Percentiles rank a stretch among this genome's conserved stretches.
phyloP scores from a whole-genome alignment of 495 filamentous ascomycete genomes.

The Hypoxylon lienhwacheense region DNA sequence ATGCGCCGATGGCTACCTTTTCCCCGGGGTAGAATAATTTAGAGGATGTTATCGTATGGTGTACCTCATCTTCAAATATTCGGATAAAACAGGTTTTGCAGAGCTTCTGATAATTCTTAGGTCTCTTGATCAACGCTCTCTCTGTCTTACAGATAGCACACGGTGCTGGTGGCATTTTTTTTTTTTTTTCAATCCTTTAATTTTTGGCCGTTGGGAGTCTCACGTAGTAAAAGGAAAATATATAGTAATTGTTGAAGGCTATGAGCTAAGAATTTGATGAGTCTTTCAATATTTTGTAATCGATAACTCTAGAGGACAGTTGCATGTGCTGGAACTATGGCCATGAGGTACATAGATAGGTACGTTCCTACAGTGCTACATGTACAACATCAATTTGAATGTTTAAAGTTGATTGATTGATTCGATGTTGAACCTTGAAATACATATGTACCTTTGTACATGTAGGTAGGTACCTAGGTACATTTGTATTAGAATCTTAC shows the following conservation, averaged over 20 bases:
- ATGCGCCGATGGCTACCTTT: conserved; percentile 90
- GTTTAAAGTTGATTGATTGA: no score
- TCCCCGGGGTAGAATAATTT: conserved; percentile 82
- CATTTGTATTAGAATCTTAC: neutral
- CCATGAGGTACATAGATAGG: no score
- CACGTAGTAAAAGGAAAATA: no score
- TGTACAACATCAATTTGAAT: no score
- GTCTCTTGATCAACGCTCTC: conserved; percentile 85
- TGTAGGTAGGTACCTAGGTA: neutral
- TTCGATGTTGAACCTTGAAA: no score
- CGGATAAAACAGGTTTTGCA: conserved; percentile 85
- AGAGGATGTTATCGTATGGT: conserved; percentile 82
- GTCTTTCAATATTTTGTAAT: no score
- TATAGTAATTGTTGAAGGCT: no score
- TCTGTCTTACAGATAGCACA: conserved; percentile 76
- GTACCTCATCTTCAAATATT: conserved; percentile 89
- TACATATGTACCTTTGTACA: conserved; percentile 14
- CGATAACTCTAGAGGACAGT: no score
- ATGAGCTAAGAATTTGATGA: no score
- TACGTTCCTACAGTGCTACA: no score
- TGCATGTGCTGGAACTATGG: no score
- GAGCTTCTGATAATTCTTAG: conserved; percentile 89
- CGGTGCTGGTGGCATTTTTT: conserved; percentile 53
- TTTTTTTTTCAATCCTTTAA: neutral
- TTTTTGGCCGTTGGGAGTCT: no score